Base-by-base conservation (phyloP, 441 rosid species). In the Aleurites moluccanus region DNA sequence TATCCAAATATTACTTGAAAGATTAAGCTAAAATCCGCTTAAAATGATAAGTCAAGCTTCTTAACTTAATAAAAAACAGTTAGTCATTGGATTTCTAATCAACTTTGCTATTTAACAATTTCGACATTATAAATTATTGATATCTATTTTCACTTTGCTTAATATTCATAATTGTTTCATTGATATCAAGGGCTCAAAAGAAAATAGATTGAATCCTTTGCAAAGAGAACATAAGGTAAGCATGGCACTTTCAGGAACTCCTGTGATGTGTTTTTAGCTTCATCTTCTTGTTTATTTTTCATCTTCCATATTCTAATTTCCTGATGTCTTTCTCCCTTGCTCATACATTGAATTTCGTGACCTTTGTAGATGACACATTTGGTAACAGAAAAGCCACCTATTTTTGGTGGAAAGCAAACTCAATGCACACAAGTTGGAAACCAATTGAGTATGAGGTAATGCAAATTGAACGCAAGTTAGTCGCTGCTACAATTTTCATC, bases 161-260 rank as follows among this genome's bases (percentile, higher is more conserved):
- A 33, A 50, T 50, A 60, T 75, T 50, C 52, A 25, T 84, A 70
- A 68, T 85, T 75, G 74, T 81, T 75, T 80, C 79, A 68, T 78
- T 82, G 84, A 79, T 82, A 73, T 69, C 82, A 64, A 95, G 99
- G 92, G 90, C 82, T 85, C 88, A 81, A 95, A 95, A 88, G 99
- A 95, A 88, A 95, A 93, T 69, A 89, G 89, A 90, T 66, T 75
- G 79, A 85, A 84, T 78, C 20, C 83, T 77, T 77, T 89, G 80
- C 91, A 79, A 83, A 85, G 81, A 85, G 89, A 85, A 75, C 79
- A 86, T 79, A 89, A 90, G 93, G 94, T 91, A 82, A 81, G 79
- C 77, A 40, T 72, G n/a, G 57, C 64, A 56, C 42, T 47, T 70
- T 56, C 11, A 13, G 40, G 10, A 27, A 65, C 25, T 11, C 38